These are phyloP conservation scores for Scutellaria baicalensis DNA, from an alignment of 257 asterid species.

Conservation along the genomic window DNA sequence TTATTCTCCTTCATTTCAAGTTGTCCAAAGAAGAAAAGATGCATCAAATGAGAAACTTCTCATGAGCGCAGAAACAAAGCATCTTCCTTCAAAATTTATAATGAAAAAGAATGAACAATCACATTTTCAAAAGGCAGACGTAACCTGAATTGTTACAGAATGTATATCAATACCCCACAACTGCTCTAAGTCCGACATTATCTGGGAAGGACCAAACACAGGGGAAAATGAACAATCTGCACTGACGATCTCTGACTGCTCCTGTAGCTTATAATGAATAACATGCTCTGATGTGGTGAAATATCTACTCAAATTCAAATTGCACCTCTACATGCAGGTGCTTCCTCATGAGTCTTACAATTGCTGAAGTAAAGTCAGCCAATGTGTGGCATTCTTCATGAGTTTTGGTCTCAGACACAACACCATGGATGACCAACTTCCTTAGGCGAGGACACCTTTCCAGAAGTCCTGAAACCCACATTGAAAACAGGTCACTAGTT, in stretches of 20 bases:
- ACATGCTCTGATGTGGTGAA: slow-evolving; percentile 6
- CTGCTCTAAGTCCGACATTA: slow-evolving; percentile 19
- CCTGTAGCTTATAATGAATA: slow-evolving; percentile 9
- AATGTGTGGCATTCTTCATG: slow-evolving; percentile 74
- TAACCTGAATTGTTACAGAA: slow-evolving; percentile 21
- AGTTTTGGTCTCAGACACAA: slow-evolving; percentile 83
- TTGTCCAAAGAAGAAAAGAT: background rate
- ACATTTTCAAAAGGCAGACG: slow-evolving; percentile 13
- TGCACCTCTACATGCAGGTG: slow-evolving; percentile 65
- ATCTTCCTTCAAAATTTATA: slow-evolving; percentile 7
- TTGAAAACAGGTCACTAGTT: slow-evolving; percentile 57
- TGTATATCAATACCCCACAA: slow-evolving; percentile 19
- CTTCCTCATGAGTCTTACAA: slow-evolving; percentile 72
- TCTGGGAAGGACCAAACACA: slow-evolving; percentile 11
- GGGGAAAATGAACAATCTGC: slow-evolving; percentile 15
- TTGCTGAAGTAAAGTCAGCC: slow-evolving; percentile 67
- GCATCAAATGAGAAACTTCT: slow-evolving; percentile 4
- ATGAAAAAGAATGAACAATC: slow-evolving; percentile 4
- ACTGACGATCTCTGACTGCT: slow-evolving; percentile 10
- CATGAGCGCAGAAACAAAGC: slow-evolving; percentile 6
- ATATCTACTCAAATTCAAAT: slow-evolving; percentile 64
- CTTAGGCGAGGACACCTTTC: slow-evolving; percentile 66
- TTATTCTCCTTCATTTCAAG: no score
- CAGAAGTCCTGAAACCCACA: slow-evolving; percentile 73
- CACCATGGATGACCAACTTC: slow-evolving; percentile 76